Evolutionary conservation across 2,329 filamentous ascomycete genomes (phyloP).

Genomic region (Sordariomycetes sp.): DNA sequence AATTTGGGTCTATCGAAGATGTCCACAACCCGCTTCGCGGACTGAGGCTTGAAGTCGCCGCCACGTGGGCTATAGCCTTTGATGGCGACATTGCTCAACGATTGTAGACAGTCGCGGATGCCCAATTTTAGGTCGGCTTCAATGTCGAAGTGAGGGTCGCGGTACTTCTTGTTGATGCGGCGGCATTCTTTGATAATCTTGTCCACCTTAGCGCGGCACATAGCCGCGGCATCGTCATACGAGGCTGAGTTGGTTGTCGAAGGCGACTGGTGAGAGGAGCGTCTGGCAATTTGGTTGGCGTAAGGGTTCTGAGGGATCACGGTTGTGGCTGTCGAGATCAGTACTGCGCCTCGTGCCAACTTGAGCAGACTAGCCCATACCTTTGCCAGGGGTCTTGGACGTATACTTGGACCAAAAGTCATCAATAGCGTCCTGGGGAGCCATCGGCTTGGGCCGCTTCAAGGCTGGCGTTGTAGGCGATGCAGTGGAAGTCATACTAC

Average conservation of each 20-base stretch:
- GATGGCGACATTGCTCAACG: constrained; percentile 17
- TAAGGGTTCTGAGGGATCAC: constrained; percentile 62
- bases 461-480: neutral
- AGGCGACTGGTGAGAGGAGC: constrained; percentile 41
- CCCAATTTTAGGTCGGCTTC: constrained; percentile 62
- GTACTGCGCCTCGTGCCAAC: constrained; percentile 5
- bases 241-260: constrained; percentile 51
- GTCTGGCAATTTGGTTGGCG: constrained; percentile 45
- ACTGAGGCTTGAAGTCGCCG: constrained; percentile 29
- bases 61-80: constrained; percentile 11
- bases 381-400: constrained; percentile 62
- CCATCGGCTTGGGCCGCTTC: constrained; percentile 32
- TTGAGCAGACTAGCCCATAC: constrained; percentile 18
- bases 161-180: constrained; percentile 75
- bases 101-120: constrained; percentile 39
- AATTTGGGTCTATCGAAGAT: constrained; percentile 72
- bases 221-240: constrained; percentile 62
- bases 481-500: neutral
- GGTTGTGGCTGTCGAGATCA: constrained; percentile 42
- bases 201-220: constrained; percentile 56
- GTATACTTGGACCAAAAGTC: constrained; percentile 68
- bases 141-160: constrained; percentile 80
- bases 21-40: constrained; percentile 62
- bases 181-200: constrained; percentile 59
- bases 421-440: constrained; percentile 60